Percentiles rank a stretch among this genome's conserved stretches.
Evolutionary conservation across 768 basidiomycete genomes (phyloP).

Genomic region (Tricholoma saponaceum): DNA sequence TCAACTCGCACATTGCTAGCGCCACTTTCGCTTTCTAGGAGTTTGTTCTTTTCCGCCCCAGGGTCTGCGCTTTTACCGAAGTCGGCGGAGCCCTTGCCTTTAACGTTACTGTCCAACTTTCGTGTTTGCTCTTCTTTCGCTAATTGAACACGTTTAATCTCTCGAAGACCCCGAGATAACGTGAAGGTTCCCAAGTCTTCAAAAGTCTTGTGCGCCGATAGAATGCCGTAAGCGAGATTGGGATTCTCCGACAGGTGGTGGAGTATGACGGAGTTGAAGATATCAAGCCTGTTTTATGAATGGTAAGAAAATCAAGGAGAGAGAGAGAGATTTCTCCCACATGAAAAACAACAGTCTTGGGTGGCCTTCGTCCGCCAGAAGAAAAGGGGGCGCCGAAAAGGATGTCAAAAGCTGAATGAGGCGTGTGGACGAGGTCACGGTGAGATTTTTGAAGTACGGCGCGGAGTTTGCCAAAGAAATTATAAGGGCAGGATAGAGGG

Average conservation of each 20-base stretch:
- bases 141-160: conserved; percentile 71
- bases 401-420: conserved; percentile 88
- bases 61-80: conserved; percentile 34
- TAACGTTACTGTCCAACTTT: conserved; percentile 31
- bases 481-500: conserved; percentile 88
- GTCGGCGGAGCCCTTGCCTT: conserved; percentile 33
- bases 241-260: conserved; percentile 81
- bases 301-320: neutral
- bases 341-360: conserved; percentile 91
- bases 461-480: conserved; percentile 88
- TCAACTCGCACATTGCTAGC: conserved; percentile 16
- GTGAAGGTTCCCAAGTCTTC: conserved; percentile 93
- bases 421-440: conserved; percentile 76
- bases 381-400: conserved; percentile 84
- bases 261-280: conserved; percentile 82
- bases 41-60: conserved; percentile 61
- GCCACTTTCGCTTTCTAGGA: conserved; percentile 53
- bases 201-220: conserved; percentile 81
- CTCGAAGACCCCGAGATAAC: conserved; percentile 76
- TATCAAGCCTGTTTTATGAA: conserved; percentile 63
- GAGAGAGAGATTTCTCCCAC: conserved; percentile 34
- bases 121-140: conserved; percentile 65
- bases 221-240: conserved; percentile 80
- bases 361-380: conserved; percentile 92
- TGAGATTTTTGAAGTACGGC: conserved; percentile 79